Conservation (phyloP, 768 basidiomycete genomes). For the Harrya chromipes region DNA sequence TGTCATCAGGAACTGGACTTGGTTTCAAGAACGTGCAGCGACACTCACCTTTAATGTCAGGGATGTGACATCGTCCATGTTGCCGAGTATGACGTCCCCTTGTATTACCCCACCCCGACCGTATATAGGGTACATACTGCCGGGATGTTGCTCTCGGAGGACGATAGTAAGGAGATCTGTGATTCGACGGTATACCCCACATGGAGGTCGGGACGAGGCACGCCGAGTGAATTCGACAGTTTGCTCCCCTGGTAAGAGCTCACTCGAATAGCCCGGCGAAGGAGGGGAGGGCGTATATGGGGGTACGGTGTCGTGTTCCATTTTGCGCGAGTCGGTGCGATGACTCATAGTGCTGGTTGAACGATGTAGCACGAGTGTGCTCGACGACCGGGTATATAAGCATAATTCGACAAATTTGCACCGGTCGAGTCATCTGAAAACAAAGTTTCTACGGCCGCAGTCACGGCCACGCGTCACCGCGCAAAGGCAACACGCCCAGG, state of each 20-base stretch:
- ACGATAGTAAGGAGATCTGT: constrained; percentile 25
- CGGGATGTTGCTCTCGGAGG: constrained; percentile 23
- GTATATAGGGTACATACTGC: constrained; percentile 20
- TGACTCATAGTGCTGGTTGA: background rate
- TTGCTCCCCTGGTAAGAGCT: constrained; percentile 48
- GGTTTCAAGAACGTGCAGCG: background rate
- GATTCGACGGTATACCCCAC: constrained; percentile 29
- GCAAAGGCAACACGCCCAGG: too few species aligned
- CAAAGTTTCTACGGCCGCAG: background rate
- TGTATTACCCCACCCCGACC: constrained; percentile 19
- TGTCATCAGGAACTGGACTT: background rate
- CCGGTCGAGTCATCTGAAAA: constrained; percentile 1
- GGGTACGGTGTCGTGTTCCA: constrained; percentile 34
- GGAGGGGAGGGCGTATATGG: constrained; percentile 51
- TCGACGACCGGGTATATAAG: background rate
- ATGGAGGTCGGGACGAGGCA: constrained; percentile 1
- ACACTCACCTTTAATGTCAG: constrained; percentile 23
- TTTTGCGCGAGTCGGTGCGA: background rate
- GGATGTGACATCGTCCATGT: constrained; percentile 10
- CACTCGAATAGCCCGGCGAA: constrained; percentile 53
- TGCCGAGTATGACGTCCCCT: constrained; percentile 22
- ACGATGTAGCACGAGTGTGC: background rate
- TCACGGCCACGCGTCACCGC: too few species aligned
- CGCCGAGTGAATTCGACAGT: constrained; percentile 44
- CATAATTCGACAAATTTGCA: background rate